A percentile compares a stretch with the other conserved stretches of the same genome.
Conservation (phyloP, 225 moss, liverwort and hornwort genomes). For the Thuidium tamariscinum region DNA sequence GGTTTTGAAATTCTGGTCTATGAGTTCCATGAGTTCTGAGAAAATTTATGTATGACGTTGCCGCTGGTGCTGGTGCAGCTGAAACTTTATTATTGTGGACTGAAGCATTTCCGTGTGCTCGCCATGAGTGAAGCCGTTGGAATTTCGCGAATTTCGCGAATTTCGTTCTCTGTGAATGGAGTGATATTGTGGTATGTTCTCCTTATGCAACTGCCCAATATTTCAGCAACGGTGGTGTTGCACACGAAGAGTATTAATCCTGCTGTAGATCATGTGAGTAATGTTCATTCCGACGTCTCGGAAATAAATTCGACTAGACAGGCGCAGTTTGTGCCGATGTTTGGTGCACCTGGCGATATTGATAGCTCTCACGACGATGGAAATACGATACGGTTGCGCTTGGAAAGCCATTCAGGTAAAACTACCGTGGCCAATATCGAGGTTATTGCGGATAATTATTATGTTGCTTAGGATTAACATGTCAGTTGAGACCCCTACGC, state of each 20-base stretch:
- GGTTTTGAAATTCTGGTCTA: background rate
- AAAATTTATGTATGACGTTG: background rate
- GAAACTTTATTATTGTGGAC: background rate
- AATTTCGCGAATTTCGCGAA: background rate
- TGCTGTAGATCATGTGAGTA: background rate
- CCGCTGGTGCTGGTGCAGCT: background rate
- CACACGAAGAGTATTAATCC: background rate
- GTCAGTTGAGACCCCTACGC: constrained; percentile 1
- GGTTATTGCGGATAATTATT: background rate
- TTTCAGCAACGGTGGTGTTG: background rate
- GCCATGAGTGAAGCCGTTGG: constrained; percentile 14
- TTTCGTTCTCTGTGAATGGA: background rate
- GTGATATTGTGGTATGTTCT: background rate
- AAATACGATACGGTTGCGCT: constrained; percentile 36
- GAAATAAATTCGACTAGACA: constrained; percentile 14
- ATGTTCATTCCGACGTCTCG: background rate
- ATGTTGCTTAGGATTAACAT: background rate
- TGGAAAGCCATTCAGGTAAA: constrained; percentile 44
- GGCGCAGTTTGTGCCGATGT: constrained; percentile 29
- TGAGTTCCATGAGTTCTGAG: background rate
- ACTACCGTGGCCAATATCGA: background rate
- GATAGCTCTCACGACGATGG: constrained; percentile 23
- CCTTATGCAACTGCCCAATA: constrained; percentile 1
- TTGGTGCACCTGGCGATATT: constrained; percentile 41
- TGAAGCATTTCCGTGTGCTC: background rate